These are phyloP conservation scores for Penicillium occitanis DNA, from an alignment of 2,329 filamentous ascomycete species.

Conservation along the genomic window DNA sequence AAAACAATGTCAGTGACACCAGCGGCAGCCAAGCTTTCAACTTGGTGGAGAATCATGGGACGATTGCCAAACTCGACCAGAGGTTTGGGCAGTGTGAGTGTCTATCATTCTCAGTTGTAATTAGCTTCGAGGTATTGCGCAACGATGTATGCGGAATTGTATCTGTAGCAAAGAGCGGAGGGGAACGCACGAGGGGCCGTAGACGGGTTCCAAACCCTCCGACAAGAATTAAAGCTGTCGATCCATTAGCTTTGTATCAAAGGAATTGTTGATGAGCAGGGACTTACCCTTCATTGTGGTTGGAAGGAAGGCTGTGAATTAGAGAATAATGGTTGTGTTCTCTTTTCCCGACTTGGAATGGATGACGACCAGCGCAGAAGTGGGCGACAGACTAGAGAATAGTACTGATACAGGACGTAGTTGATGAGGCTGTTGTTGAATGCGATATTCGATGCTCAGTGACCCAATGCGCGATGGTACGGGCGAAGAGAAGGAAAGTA, in stretches of 20 bases:
- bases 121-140: slow-evolving; percentile 21
- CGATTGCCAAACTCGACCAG: slow-evolving; percentile 98
- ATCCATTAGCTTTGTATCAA: slow-evolving; percentile 1
- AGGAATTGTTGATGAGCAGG: neutral
- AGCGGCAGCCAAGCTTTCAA: slow-evolving; percentile 87
- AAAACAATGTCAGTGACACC: slow-evolving; percentile 97
- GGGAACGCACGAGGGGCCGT: slow-evolving; percentile 76
- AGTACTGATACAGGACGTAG: neutral
- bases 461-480: neutral
- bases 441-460: neutral
- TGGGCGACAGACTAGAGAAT: neutral
- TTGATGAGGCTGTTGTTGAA: neutral
- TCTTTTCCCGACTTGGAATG: slow-evolving; percentile 1
- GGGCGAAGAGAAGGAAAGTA: neutral
- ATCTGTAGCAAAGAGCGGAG: slow-evolving; percentile 18
- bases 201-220: slow-evolving; percentile 98
- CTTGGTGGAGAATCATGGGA: slow-evolving; percentile 98
- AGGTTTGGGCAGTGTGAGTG: slow-evolving; percentile 93
- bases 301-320: neutral
- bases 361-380: slow-evolving; percentile 12
- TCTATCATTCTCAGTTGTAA: slow-evolving; percentile 55
- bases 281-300: slow-evolving; percentile 49
- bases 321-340: neutral
- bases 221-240: slow-evolving; percentile 90
- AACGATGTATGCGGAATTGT: neutral